These are phyloP conservation scores for Sinapis alba DNA, from an alignment of 441 rosid genomes.

Conservation along the genomic window DNA sequence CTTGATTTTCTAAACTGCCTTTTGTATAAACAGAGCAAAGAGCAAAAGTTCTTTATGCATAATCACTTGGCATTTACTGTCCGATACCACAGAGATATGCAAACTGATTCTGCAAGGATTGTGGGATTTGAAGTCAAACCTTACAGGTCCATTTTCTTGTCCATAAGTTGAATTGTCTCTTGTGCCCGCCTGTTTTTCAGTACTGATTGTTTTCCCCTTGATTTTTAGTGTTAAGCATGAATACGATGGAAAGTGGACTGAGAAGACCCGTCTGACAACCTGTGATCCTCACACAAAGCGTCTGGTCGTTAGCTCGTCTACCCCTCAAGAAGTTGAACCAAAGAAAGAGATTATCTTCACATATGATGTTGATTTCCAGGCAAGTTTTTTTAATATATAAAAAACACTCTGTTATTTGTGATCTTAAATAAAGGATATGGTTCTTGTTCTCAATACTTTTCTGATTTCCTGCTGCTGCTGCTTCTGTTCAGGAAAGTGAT, in stretches of 20 bases:
- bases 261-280: constrained; percentile 58
- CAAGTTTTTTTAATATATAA: constrained; percentile 27
- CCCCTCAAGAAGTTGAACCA: constrained; percentile 74
- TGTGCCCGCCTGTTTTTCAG: neutral
- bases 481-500: constrained; percentile 67
- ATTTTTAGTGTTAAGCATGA: constrained; percentile 63
- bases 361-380: constrained; percentile 76
- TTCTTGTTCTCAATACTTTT: constrained; percentile 24
- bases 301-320: constrained; percentile 59
- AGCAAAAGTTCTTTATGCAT: constrained; percentile 64
- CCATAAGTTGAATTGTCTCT: neutral
- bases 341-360: constrained; percentile 73
- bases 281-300: constrained; percentile 73
- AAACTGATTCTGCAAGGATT: constrained; percentile 61
- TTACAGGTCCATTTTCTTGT: constrained; percentile 51
- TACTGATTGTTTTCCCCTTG: neutral
- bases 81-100: constrained; percentile 62
- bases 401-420: neutral
- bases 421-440: neutral
- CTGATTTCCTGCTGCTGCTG: neutral
- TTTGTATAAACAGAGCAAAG: constrained; percentile 54
- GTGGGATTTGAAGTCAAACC: constrained; percentile 79
- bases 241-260: constrained; percentile 66
- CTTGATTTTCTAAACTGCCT: constrained; percentile 15
- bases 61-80: constrained; percentile 71